Conservation (phyloP, 2,329 filamentous ascomycete genomes). For the Blastomyces emzantsi region DNA sequence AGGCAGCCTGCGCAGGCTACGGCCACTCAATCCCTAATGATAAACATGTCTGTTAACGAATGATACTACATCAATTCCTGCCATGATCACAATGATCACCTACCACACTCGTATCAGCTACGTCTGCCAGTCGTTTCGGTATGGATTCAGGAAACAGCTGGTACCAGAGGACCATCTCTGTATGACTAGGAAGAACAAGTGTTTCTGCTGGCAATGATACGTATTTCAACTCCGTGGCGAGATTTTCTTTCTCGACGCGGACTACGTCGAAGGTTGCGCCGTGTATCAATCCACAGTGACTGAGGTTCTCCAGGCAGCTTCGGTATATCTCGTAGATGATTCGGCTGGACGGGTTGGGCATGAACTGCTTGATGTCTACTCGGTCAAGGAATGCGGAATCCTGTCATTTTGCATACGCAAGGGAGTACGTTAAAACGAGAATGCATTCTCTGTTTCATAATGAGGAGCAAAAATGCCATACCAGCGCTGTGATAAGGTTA, state of each 20-base stretch:
- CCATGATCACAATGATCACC: constrained; percentile 16
- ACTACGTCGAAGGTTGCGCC: constrained; percentile 23
- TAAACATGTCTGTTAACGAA: constrained; percentile 8
- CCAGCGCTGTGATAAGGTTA: constrained; percentile 39
- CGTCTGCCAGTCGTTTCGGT: constrained; percentile 23
- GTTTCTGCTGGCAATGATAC: constrained; percentile 18
- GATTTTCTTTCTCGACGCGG: constrained; percentile 19
- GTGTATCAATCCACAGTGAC: constrained; percentile 29
- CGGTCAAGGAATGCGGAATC: constrained; percentile 44
- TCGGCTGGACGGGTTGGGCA: constrained; percentile 33
- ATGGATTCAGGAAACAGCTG: constrained; percentile 22
- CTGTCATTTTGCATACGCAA: constrained; percentile 12
- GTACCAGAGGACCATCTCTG: constrained; percentile 26
- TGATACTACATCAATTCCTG: neutral
- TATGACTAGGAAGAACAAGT: constrained; percentile 21
- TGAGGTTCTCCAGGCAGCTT: constrained; percentile 40
- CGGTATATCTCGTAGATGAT: constrained; percentile 43
- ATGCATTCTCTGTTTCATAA: neutral
- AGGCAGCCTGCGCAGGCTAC: constrained; percentile 35
- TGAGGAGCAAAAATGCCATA: constrained; percentile 14
- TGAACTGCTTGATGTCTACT: constrained; percentile 40
- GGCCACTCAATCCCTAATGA: constrained; percentile 33
- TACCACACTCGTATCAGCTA: constrained; percentile 24
- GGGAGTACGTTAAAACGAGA: neutral
- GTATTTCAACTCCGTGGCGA: constrained; percentile 25